These are phyloP conservation scores for Plantago elongata DNA, from an alignment of 257 asterid genomes.

Conservation along the genomic window DNA sequence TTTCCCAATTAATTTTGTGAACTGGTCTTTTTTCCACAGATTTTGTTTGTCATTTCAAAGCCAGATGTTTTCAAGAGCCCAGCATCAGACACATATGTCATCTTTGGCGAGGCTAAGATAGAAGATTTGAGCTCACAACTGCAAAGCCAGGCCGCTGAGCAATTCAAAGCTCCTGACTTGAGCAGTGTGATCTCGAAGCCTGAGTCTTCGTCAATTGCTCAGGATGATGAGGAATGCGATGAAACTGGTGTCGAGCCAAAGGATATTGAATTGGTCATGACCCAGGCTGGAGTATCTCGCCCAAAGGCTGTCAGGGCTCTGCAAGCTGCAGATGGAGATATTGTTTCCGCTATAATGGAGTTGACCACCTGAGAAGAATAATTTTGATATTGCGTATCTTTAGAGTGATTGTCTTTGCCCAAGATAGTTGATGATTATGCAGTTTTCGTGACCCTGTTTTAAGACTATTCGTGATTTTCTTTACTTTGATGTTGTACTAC, in stretches of 20 bases:
- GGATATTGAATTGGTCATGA: constrained; percentile 65
- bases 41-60: constrained; percentile 63
- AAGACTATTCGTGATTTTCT: background rate
- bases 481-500: constrained; percentile 9
- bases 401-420: background rate
- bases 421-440: background rate
- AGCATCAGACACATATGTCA: constrained; percentile 61
- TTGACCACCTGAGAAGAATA: constrained; percentile 34
- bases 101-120: constrained; percentile 81
- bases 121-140: constrained; percentile 85
- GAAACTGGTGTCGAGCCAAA: constrained; percentile 57
- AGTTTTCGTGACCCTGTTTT: constrained; percentile 2
- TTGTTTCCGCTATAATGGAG: constrained; percentile 65
- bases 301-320: constrained; percentile 75
- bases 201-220: constrained; percentile 34
- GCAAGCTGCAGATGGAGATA: constrained; percentile 54
- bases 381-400: background rate
- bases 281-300: constrained; percentile 74
- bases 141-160: constrained; percentile 84
- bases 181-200: constrained; percentile 45
- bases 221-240: constrained; percentile 66
- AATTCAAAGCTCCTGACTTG: constrained; percentile 65
- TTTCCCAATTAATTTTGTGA: background rate
- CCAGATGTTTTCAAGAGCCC: constrained; percentile 87
- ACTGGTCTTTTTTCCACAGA: constrained; percentile 26